Percentiles rank a stretch among this genome's conserved stretches.
phyloP scores from a whole-genome alignment of 2,329 filamentous ascomycete genomes.

The Mollisiaceae sp. region DNA sequence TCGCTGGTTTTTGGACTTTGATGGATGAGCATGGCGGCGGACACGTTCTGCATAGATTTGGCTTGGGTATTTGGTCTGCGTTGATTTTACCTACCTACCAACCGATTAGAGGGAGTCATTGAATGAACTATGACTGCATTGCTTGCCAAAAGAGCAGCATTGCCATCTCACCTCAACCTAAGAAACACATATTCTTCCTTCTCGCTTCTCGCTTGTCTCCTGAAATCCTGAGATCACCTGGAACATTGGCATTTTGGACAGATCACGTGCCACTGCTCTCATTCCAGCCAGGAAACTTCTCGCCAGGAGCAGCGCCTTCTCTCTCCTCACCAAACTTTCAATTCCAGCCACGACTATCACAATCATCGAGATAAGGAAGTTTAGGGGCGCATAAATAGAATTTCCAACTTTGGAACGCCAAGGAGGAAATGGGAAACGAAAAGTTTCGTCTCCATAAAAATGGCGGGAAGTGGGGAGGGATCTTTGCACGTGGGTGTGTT shows the following conservation, averaged over 20 bases:
- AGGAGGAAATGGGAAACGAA: too few relatives aligned
- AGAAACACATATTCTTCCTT: neutral
- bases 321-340: neutral
- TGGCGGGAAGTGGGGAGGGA: neutral
- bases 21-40: neutral
- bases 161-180: slow-evolving; percentile 4
- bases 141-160: slow-evolving; percentile 8
- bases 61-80: neutral
- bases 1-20: slow-evolving; percentile 5
- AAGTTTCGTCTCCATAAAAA: slow-evolving; percentile 8
- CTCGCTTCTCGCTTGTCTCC: too few relatives aligned
- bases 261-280: neutral
- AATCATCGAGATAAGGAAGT: neutral
- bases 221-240: neutral
- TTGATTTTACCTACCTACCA: neutral
- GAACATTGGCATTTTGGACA: neutral
- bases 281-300: neutral
- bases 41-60: slow-evolving; percentile 6
- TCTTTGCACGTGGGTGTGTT: slow-evolving; percentile 2
- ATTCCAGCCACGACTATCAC: neutral
- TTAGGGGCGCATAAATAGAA: neutral
- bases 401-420: neutral
- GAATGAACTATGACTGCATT: slow-evolving; percentile 15
- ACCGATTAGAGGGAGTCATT: neutral
- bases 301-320: neutral